A percentile compares a stretch with the other conserved stretches of the same genome.
These are phyloP conservation scores for Fusarium tanahbumbuense DNA, from an alignment of 2,329 filamentous ascomycete genomes.

Conservation along the genomic window DNA sequence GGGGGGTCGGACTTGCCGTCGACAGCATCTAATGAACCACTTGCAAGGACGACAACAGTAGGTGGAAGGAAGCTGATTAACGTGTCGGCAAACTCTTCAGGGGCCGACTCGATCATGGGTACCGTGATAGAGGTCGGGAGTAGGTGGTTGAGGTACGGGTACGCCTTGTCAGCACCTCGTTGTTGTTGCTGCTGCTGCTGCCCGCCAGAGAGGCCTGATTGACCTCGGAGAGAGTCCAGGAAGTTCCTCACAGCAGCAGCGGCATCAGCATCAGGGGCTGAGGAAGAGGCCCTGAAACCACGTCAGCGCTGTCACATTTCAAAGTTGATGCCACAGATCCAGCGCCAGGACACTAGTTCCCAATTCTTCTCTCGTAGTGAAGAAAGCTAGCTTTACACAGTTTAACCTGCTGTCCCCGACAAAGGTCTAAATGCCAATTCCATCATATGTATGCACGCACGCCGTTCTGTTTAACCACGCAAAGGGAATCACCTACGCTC, in stretches of 20 bases:
- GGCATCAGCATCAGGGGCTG: conserved; percentile 77
- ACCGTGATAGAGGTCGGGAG: conserved; percentile 82
- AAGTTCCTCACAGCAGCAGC: conserved; percentile 87
- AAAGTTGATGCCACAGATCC: conserved; percentile 38
- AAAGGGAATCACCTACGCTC: conserved; percentile 88
- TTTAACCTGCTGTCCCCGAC: conserved; percentile 44
- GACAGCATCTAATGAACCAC: conserved; percentile 69
- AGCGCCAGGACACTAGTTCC: conserved; percentile 44
- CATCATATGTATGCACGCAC: conserved; percentile 38
- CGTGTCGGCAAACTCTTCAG: conserved; percentile 75
- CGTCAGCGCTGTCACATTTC: conserved; percentile 57
- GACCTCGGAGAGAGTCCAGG: conserved; percentile 80
- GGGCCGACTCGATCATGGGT: conserved; percentile 75
- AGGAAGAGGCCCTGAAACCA: conserved; percentile 67
- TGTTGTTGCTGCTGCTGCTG: conserved; percentile 49
- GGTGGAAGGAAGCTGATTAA: conserved; percentile 84
- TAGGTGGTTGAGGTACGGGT: conserved; percentile 87
- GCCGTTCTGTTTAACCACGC: conserved; percentile 45
- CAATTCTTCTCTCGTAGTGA: conserved; percentile 46
- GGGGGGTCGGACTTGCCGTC: conserved; percentile 72
- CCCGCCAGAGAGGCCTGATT: conserved; percentile 55
- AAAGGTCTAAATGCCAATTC: conserved; percentile 37
- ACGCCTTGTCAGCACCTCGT: conserved; percentile 66
- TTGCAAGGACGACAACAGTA: conserved; percentile 79
- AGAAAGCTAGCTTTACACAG: conserved; percentile 51